phyloP scores from a whole-genome alignment of 441 rosid species.

The Pelargonium cotyledonis region DNA sequence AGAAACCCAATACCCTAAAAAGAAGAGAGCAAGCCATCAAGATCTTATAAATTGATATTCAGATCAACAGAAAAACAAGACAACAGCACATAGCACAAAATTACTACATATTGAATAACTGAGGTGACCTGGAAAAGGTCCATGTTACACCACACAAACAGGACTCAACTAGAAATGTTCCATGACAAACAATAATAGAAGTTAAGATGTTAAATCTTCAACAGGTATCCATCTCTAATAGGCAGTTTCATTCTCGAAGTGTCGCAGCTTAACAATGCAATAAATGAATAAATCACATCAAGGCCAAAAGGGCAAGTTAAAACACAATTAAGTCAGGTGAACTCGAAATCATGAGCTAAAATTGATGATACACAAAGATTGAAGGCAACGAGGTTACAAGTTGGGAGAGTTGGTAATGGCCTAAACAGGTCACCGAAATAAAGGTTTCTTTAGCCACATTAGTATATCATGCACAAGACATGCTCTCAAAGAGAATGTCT shows the following conservation, averaged over 20 bases:
- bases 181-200: not conserved
- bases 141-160: not conserved
- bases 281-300: too few species aligned
- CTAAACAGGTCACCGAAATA: too few species aligned
- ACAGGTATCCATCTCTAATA: not conserved
- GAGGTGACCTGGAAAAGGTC: not conserved
- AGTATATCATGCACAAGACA: too few species aligned
- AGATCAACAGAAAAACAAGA: not conserved
- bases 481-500: too few species aligned
- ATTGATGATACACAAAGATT: too few species aligned
- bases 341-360: too few species aligned
- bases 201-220: not conserved
- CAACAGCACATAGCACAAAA: not conserved
- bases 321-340: too few species aligned
- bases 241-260: not conserved
- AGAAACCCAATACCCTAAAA: slow-evolving; percentile 97
- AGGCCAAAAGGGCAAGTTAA: too few species aligned
- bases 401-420: too few species aligned
- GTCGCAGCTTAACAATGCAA: too few species aligned
- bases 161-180: not conserved
- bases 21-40: slow-evolving; percentile 16
- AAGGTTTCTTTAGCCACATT: too few species aligned
- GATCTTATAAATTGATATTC: not conserved
- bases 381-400: too few species aligned
- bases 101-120: not conserved